These are phyloP conservation scores for Zygotorulaspora sp. DNA, from an alignment of 805 yeast species.

Conservation along the genomic window DNA sequence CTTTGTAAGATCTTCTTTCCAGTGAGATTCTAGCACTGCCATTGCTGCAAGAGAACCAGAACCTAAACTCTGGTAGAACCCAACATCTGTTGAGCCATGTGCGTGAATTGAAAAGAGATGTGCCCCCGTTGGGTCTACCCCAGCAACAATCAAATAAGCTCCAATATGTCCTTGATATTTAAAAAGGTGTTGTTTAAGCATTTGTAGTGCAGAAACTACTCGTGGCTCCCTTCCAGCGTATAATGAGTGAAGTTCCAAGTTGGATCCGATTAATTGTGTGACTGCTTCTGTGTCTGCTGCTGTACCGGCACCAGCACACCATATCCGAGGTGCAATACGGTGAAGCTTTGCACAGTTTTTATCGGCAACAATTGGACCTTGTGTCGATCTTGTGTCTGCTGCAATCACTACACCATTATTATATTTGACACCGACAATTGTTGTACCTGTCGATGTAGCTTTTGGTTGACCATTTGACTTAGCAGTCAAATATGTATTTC, in stretches of 20 bases:
- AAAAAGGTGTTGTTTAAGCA: constrained; percentile 92
- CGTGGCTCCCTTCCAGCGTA: constrained; percentile 83
- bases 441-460: constrained; percentile 98
- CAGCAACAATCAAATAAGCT: constrained; percentile 97
- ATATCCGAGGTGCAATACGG: constrained; percentile 80
- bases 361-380: constrained; percentile 95
- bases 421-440: constrained; percentile 94
- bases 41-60: constrained; percentile 98
- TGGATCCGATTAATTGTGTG: constrained; percentile 86
- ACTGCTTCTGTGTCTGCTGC: constrained; percentile 99
- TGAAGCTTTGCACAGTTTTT: constrained; percentile 96
- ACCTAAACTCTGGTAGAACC: constrained; percentile 87
- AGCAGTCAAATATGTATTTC: constrained; percentile 70
- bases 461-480: constrained; percentile 70
- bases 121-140: constrained; percentile 94
- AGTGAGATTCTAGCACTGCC: constrained; percentile 90
- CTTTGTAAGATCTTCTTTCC: constrained; percentile 71
- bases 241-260: constrained; percentile 83
- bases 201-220: constrained; percentile 87
- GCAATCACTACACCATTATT: constrained; percentile 95
- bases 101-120: constrained; percentile 92
- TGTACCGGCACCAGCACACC: constrained; percentile 99
- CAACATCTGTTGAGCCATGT: constrained; percentile 96
- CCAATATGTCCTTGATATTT: constrained; percentile 97
- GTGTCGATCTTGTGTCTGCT: constrained; percentile 97